Conservation (phyloP, 176 grass and related monocot species). For the Pharus latifolius region DNA sequence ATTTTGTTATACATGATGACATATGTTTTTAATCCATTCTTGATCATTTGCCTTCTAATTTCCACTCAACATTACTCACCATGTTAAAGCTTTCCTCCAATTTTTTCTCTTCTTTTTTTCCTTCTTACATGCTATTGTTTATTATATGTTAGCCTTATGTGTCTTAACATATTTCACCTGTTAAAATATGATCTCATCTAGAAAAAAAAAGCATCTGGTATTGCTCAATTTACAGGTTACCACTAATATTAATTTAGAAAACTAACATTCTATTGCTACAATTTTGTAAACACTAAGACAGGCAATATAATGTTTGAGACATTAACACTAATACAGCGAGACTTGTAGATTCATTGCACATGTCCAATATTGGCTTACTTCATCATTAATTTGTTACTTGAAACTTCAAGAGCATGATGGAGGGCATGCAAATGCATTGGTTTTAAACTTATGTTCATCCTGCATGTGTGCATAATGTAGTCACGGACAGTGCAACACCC, state of each 20-base stretch:
- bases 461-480: neutral
- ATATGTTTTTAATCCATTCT: too few relatives aligned
- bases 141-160: too few relatives aligned
- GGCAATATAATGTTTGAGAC: neutral
- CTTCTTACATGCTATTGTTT: neutral
- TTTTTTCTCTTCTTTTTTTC: neutral
- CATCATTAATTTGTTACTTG: neutral
- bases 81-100: neutral
- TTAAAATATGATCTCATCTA: too few relatives aligned
- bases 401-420: too few relatives aligned
- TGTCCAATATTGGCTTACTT: neutral
- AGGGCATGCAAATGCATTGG: too few relatives aligned
- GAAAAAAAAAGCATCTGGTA: too few relatives aligned
- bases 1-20: too few relatives aligned
- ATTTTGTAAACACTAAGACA: too few relatives aligned
- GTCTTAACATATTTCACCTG: too few relatives aligned
- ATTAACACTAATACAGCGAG: neutral
- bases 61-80: neutral
- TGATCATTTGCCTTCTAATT: neutral
- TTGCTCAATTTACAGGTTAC: too few relatives aligned
- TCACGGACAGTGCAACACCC: neutral
- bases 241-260: too few relatives aligned
- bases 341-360: neutral
- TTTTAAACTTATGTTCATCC: neutral
- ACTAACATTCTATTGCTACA: too few relatives aligned